Evolutionary conservation across 768 basidiomycete species (phyloP), one percentile per base, ranked within the genome.

Genomic region (Calocybe gangraenosa): DNA sequence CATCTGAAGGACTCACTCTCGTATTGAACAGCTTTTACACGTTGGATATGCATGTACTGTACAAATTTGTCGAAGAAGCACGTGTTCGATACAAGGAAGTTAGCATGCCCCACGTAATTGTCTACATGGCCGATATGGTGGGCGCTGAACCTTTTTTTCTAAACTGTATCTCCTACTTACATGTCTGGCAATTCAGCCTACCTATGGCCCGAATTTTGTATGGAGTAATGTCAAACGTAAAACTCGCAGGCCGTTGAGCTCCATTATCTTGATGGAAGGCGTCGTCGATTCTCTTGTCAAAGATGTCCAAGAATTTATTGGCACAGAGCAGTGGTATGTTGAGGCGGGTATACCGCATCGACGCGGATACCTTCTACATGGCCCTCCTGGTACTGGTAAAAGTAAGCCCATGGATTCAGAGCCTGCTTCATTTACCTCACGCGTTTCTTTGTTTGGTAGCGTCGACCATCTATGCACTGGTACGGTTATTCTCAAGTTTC

Each of bases 351-450:
- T 81, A 37, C 79, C 80, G 1, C 72, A 81, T 50, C 66, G 75
- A 7, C 64, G 79, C 20, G 81, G 81, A 0, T 81, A 78, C 48
- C 61, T 81, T 14, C 61, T 82, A 4, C 65, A 77, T 57, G 81
- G 81, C 0, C 77, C 76, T 15, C 78, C 79, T n/a, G 79, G 79
- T 14, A 79, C 76, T 5, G 80, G 79, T 6, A 82, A 81, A 61
- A 80, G 76, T 79, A 35, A 47, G 68, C n/a, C n/a, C n/a, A n/a
- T n/a, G n/a, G n/a, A n/a, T n/a, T n/a, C 25, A 6, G 5, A 5
- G 25, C 11, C 6, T 28, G 25, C 25, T 28, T 28, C 5, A 28
- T 5, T 28, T 28, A 67, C 18, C 65, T 55, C 59, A 35, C 6
- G 7, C 5, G 66, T 7, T 3, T 44, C 2, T 2, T 25, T n/a